phyloP scores from a whole-genome alignment of 202 grass and related monocot species.

The Panicum virgatum region DNA sequence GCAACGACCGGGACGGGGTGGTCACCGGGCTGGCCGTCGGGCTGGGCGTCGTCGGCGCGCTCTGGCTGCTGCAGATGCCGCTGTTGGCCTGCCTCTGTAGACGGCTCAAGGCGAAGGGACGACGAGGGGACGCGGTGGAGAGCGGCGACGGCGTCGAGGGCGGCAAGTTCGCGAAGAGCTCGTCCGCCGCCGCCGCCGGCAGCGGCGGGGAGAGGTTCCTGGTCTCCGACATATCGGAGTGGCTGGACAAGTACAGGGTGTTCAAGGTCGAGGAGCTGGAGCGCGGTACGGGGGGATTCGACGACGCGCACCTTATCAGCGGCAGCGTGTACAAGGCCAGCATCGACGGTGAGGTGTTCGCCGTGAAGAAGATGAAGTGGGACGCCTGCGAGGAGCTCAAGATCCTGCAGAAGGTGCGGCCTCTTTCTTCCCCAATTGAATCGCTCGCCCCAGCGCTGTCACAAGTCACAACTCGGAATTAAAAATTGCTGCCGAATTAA shows the following conservation, averaged over 20 bases:
- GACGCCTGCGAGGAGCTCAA: conserved; percentile 95
- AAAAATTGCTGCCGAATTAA: not conserved
- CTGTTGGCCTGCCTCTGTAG: conserved; percentile 56
- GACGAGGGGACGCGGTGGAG: conserved; percentile 17
- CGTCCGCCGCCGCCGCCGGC: not conserved
- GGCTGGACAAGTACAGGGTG: conserved; percentile 95
- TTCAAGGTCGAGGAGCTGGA: conserved; percentile 79
- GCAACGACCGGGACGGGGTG: conserved; percentile 46
- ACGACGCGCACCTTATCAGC: conserved; percentile 60
- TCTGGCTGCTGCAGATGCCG: conserved; percentile 62
- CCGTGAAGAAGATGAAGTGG: conserved; percentile 99
- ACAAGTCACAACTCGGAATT: not conserved
- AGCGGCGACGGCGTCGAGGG: conserved; percentile 35
- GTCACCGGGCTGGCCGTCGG: conserved; percentile 65
- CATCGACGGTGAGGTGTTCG: conserved; percentile 75
- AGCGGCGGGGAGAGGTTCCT: conserved; percentile 47
- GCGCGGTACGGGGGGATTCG: conserved; percentile 57
- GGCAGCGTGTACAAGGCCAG: conserved; percentile 86
- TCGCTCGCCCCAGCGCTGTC: not conserved
- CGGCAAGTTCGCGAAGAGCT: conserved; percentile 30
- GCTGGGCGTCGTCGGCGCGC: conserved; percentile 53
- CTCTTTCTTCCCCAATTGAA: not conserved
- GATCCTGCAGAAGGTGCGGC: conserved; percentile 84
- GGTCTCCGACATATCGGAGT: conserved; percentile 82
- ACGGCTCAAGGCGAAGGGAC: conserved; percentile 39